A percentile compares a stretch with the other conserved stretches of the same genome.
Conservation (phyloP, 768 basidiomycete genomes). For the Calvatia gigantea region DNA sequence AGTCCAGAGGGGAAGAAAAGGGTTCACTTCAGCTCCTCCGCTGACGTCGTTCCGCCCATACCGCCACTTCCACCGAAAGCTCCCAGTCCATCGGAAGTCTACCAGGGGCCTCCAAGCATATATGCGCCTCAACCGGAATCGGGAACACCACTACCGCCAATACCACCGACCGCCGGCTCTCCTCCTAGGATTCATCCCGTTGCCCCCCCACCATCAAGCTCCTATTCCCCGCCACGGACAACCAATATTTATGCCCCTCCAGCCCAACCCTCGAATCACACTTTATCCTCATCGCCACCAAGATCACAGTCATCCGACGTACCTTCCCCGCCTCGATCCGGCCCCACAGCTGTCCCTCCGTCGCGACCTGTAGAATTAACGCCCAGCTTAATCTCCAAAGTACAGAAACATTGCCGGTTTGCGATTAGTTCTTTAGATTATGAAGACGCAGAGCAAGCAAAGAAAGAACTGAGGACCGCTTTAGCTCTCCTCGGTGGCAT, state of each 20-base stretch:
- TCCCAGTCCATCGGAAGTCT: slow-evolving; percentile 20
- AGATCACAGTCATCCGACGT: slow-evolving; percentile 12
- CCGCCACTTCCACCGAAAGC: slow-evolving; percentile 16
- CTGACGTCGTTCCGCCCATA: slow-evolving; percentile 26
- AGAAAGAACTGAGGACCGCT: slow-evolving; percentile 77
- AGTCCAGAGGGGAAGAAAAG: slow-evolving; percentile 36
- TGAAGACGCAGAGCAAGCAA: slow-evolving; percentile 86
- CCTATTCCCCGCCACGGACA: slow-evolving; percentile 4
- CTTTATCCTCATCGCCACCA: not conserved
- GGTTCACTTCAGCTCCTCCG: slow-evolving; percentile 50
- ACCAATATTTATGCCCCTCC: slow-evolving; percentile 4
- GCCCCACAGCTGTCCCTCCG: slow-evolving; percentile 19
- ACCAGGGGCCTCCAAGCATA: slow-evolving; percentile 12
- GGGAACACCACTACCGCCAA: slow-evolving; percentile 11
- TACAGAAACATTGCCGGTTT: slow-evolving; percentile 89
- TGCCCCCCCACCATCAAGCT: slow-evolving; percentile 16
- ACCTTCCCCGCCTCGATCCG: slow-evolving; percentile 18
- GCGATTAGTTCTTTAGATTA: slow-evolving; percentile 96
- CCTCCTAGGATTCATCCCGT: slow-evolving; percentile 8
- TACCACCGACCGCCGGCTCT: not conserved
- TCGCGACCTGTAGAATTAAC: slow-evolving; percentile 44
- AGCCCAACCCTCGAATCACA: not conserved
- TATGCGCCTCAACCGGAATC: slow-evolving; percentile 13
- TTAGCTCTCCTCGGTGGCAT: slow-evolving; percentile 58
- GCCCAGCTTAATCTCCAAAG: slow-evolving; percentile 62